Evolutionary conservation across 805 yeast genomes (phyloP).

Genomic region (Candida ipomoeae): DNA sequence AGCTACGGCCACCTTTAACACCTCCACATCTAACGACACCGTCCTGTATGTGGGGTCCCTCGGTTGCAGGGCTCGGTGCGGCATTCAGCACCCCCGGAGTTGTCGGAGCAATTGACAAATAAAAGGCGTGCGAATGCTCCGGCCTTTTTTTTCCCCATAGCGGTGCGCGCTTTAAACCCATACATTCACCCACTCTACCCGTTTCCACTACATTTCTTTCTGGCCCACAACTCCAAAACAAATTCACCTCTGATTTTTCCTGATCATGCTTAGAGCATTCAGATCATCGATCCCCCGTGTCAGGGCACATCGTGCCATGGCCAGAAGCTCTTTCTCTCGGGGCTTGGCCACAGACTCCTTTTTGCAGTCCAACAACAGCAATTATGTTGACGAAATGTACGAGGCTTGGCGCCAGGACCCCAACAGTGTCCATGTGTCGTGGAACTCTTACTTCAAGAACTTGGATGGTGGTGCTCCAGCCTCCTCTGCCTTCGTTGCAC

Average conservation of each 20-base stretch:
- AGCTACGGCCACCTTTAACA: too few species aligned
- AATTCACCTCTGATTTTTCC: not conserved
- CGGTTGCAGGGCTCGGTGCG: slow-evolving; percentile 2
- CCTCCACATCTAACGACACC: not conserved
- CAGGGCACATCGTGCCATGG: slow-evolving; percentile 29
- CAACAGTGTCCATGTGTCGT: slow-evolving; percentile 83
- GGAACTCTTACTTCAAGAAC: slow-evolving; percentile 96
- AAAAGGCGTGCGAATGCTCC: slow-evolving; percentile 11
- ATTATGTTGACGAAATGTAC: slow-evolving; percentile 97
- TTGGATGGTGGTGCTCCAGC: slow-evolving; percentile 68
- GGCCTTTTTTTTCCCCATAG: slow-evolving; percentile 3
- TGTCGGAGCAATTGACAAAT: slow-evolving; percentile 14
- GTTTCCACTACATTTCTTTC: slow-evolving; percentile 3
- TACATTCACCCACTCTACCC: not conserved
- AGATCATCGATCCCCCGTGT: slow-evolving; percentile 35
- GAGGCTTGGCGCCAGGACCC: slow-evolving; percentile 93
- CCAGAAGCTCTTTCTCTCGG: slow-evolving; percentile 18
- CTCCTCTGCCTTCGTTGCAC: slow-evolving; percentile 76
- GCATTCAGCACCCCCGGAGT: slow-evolving; percentile 11
- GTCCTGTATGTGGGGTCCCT: not conserved
- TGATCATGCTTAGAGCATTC: slow-evolving; percentile 41
- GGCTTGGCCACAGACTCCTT: slow-evolving; percentile 61
- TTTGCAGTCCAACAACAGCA: slow-evolving; percentile 78
- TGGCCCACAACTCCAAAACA: not conserved
- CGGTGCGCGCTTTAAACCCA: slow-evolving; percentile 4